These are phyloP conservation scores for Rubia yunnanensis DNA, from an alignment of 257 asterid species.

Conservation along the genomic window DNA sequence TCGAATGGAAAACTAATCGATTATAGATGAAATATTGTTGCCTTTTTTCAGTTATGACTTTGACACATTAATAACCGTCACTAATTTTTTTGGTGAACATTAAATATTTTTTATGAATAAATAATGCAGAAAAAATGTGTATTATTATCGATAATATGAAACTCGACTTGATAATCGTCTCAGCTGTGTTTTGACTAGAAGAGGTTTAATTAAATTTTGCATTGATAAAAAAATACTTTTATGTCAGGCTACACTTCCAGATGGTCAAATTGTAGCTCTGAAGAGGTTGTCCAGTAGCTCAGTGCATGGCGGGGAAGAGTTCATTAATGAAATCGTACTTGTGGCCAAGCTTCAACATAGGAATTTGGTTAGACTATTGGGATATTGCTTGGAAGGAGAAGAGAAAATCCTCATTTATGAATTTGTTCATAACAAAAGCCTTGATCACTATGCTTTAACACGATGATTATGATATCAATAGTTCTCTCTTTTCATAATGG, in stretches of 20 bases:
- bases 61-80: neutral
- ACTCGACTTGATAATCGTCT: no score
- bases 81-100: no score
- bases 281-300: constrained; percentile 22
- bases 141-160: no score
- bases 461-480: neutral
- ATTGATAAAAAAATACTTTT: no score
- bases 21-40: no score
- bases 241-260: constrained; percentile 19
- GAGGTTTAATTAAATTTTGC: no score
- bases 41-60: neutral
- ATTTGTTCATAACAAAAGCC: constrained; percentile 21
- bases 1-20: no score
- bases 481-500: neutral
- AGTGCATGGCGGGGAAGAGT: constrained; percentile 21
- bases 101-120: no score
- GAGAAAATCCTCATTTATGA: constrained; percentile 28
- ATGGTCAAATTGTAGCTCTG: constrained; percentile 24
- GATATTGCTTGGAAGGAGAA: constrained; percentile 19
- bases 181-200: no score
- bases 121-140: no score
- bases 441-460: constrained; percentile 11
- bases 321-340: constrained; percentile 20
- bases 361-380: constrained; percentile 19
- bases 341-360: constrained; percentile 25